Conservation (phyloP, 257 asterid species). For the Solanum arcanum region DNA sequence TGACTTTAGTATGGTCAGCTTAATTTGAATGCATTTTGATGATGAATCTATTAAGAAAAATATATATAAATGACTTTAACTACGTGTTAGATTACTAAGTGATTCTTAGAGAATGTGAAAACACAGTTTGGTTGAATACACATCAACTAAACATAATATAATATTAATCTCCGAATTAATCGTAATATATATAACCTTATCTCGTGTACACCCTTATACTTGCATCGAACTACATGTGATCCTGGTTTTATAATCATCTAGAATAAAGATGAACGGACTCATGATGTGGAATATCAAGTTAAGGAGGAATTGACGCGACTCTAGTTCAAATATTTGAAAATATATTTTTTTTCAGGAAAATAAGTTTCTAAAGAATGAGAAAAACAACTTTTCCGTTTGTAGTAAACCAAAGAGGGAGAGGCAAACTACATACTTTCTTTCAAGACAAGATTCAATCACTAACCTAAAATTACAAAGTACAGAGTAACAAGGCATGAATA, state of each 20-base stretch:
- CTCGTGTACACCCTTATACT: too few relatives aligned
- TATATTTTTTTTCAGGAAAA: accelerated
- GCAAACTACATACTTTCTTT: neutral
- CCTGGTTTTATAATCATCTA: too few relatives aligned
- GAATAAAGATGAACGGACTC: neutral
- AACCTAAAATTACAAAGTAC: neutral
- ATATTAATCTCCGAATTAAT: too few relatives aligned
- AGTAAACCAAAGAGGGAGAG: neutral
- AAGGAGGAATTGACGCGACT: neutral
- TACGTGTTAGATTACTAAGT: too few relatives aligned
- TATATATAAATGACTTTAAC: too few relatives aligned
- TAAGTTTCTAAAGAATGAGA: neutral
- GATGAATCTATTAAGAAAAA: too few relatives aligned
- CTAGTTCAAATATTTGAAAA: neutral
- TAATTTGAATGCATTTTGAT: too few relatives aligned
- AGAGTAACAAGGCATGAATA: neutral
- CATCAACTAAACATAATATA: too few relatives aligned
- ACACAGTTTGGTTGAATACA: accelerated
- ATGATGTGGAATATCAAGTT: neutral
- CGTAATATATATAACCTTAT: too few relatives aligned
- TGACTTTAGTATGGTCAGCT: too few relatives aligned
- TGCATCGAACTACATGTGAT: neutral
- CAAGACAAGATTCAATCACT: neutral
- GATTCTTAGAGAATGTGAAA: too few relatives aligned
- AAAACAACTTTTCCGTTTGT: neutral